Evolutionary conservation across 2,329 filamentous ascomycete genomes (phyloP), one percentile per base, ranked within the genome.

Genomic region (Ascochyta rabiei): DNA sequence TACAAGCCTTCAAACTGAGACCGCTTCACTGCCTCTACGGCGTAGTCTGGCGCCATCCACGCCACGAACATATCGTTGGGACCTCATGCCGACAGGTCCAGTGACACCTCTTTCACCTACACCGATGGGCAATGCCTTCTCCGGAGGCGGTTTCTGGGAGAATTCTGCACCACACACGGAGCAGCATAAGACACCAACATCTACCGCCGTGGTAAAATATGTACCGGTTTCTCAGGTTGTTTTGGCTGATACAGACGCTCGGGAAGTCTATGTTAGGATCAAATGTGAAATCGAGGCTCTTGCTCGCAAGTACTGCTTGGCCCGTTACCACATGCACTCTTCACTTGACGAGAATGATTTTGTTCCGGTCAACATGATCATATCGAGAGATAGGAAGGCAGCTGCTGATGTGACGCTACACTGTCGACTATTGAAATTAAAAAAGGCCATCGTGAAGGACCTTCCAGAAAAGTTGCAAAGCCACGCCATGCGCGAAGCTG

Each of bases 111-210:
- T 65, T 0, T 57, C 62, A 1, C 51, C 61, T 2, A 54, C 48
- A 6, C 53, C 58, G 4, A 10, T 50, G 3, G 58, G 55, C 30
- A 67, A 67, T 10, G 55, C 64, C 1, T 68, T 68, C 39, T 56
- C 57, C 2, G 45, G 34, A 18, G 60, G 54, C 4, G 64, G 63
- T 7, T 58, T 57, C 37, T 63, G 63, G 64, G 60, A 52, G 16
- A 55, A 45, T 18, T 51, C 61, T 23, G 41, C 50, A 28, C 6
- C 26, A 18, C 33, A 38, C 10, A 34, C 53, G 8, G 56, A 56
- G 26, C 56, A 26, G 4, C 19, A n/a, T 21, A 16, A 39, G 4
- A n/a, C 16, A 7, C 16, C 34, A 10, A 38, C 39, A 23, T 24
- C 44, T 23, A 16, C 40, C 8, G 37, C 18, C 12, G 19, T 33